Conservation (phyloP, 2,329 filamentous ascomycete genomes). For the Aspergillus cejpii region DNA sequence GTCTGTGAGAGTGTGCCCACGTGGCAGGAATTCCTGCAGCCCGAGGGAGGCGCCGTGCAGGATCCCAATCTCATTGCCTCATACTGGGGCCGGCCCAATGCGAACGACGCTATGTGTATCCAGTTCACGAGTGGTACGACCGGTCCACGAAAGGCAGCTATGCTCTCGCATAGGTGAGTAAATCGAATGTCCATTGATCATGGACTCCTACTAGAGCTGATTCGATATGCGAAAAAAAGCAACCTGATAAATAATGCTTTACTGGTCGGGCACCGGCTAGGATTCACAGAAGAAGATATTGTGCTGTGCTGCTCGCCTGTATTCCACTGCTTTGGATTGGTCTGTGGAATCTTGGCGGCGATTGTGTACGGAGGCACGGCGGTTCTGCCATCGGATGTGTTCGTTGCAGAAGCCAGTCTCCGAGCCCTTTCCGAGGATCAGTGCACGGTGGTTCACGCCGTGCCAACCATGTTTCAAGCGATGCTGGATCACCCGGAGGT, state of each 20-base stretch:
- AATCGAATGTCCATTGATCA: constrained; percentile 37
- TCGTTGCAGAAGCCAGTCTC: constrained; percentile 55
- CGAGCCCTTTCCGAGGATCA: constrained; percentile 54
- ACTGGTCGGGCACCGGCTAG: constrained; percentile 57
- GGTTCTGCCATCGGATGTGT: constrained; percentile 53
- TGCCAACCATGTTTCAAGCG: constrained; percentile 70
- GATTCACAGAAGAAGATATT: constrained; percentile 53
- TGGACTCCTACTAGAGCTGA: not conserved
- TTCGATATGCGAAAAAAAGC: not conserved
- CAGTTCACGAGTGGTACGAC: constrained; percentile 64
- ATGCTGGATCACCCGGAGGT: constrained; percentile 26
- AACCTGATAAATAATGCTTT: not conserved
- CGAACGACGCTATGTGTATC: constrained; percentile 25
- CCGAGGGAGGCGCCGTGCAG: too few species aligned
- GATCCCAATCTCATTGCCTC: constrained; percentile 45
- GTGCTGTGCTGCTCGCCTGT: constrained; percentile 70
- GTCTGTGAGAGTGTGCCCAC: too few species aligned
- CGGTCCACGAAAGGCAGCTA: constrained; percentile 59
- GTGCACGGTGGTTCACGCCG: constrained; percentile 65
- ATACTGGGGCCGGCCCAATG: constrained; percentile 20
- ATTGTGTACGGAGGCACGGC: constrained; percentile 63
- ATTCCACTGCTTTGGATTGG: constrained; percentile 72
- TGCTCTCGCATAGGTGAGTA: constrained; percentile 58
- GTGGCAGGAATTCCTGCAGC: too few species aligned
- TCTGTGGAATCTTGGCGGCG: constrained; percentile 60